These are phyloP conservation scores for Starmerella tilneyi DNA, from an alignment of 805 yeast genomes.

Conservation along the genomic window DNA sequence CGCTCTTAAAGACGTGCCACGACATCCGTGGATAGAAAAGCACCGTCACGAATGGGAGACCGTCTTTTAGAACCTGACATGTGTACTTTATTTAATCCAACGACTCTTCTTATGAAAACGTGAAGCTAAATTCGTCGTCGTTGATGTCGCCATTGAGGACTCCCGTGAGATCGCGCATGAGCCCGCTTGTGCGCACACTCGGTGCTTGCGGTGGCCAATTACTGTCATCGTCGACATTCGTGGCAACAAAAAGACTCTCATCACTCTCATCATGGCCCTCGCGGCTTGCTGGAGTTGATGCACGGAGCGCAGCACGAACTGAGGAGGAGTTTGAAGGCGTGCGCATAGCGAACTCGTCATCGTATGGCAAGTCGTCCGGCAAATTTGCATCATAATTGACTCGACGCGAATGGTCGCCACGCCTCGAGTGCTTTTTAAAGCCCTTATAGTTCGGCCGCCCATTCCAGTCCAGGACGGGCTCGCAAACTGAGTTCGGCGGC, in stretches of 20 bases:
- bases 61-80: background rate
- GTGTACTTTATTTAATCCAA: slow-evolving; percentile 2
- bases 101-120: slow-evolving; percentile 13
- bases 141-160: background rate
- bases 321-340: background rate
- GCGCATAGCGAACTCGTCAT: background rate
- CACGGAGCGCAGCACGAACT: background rate
- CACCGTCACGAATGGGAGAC: slow-evolving; percentile 51
- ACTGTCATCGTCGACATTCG: background rate
- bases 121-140: slow-evolving; percentile 26
- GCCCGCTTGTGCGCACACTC: background rate
- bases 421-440: slow-evolving; percentile 11
- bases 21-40: slow-evolving; percentile 76
- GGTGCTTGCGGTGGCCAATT: background rate
- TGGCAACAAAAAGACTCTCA: slow-evolving; percentile 6
- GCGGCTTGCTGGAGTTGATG: background rate
- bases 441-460: slow-evolving; percentile 22
- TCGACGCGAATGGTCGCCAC: background rate
- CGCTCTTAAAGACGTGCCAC: slow-evolving; percentile 47
- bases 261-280: background rate
- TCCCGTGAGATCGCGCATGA: background rate
- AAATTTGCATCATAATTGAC: background rate
- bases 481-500: background rate
- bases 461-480: background rate
- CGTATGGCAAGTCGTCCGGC: background rate